phyloP scores from a whole-genome alignment of 2,329 filamentous ascomycete species.

The Beauveria scarabaeidicola region DNA sequence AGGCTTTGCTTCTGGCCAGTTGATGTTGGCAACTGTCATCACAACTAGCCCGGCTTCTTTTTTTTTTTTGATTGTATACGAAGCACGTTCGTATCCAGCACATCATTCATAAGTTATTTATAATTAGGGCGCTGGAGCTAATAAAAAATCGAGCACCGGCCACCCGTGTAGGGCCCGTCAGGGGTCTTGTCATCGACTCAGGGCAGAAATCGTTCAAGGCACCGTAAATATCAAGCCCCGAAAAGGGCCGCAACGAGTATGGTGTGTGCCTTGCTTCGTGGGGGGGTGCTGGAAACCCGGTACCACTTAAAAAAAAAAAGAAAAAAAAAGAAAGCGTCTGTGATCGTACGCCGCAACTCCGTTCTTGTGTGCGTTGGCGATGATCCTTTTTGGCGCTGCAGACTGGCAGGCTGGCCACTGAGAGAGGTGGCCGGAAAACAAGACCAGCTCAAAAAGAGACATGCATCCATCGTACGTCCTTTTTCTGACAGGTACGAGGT shows the following conservation, averaged over 20 bases:
- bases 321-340: not conserved
- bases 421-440: not conserved
- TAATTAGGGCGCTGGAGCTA: not conserved
- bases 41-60: not conserved
- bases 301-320: not conserved
- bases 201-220: not conserved
- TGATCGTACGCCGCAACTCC: not conserved
- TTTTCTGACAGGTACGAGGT: not conserved
- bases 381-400: not conserved
- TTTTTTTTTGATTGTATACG: not conserved
- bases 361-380: conserved; percentile 2
- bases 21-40: not conserved
- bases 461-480: not conserved
- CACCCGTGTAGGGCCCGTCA: not conserved
- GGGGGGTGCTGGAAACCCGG: not conserved
- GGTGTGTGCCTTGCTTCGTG: not conserved
- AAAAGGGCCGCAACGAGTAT: not conserved
- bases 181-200: not conserved
- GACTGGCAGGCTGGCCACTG: not conserved
- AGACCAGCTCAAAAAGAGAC: not conserved
- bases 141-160: not conserved
- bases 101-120: too few relatives aligned
- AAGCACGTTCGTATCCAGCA: conserved; percentile 2
- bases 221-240: too few relatives aligned
- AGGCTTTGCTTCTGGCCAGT: not conserved